A percentile compares a stretch with the other conserved stretches of the same genome.
Conservation (phyloP, 805 yeast species). For the Wickerhamomyces chaumierensis region DNA sequence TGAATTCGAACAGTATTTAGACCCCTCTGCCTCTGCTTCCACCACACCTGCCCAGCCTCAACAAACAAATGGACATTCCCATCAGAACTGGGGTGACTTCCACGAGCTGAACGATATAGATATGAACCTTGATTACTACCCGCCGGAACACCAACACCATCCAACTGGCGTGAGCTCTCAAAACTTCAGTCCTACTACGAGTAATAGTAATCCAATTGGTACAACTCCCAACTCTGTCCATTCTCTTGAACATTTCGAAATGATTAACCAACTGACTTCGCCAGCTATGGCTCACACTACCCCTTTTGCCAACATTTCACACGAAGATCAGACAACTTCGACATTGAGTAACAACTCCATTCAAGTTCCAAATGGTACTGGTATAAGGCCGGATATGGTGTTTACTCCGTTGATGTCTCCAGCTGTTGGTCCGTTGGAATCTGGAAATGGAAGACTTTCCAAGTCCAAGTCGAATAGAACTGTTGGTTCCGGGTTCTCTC, state of each 20-base stretch:
- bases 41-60: neutral
- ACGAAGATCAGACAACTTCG: conserved; percentile 1
- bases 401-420: conserved; percentile 76
- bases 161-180: neutral
- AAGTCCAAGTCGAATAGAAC: conserved; percentile 1
- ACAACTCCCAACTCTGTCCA: conserved; percentile 2
- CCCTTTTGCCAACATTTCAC: conserved; percentile 10
- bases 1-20: neutral
- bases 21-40: neutral
- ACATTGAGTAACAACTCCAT: conserved; percentile 4
- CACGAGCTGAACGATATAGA: neutral
- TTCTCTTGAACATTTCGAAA: too few species aligned
- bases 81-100: neutral
- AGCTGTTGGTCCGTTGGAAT: conserved; percentile 53
- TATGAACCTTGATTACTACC: neutral
- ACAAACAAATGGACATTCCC: neutral
- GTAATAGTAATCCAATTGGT: conserved; percentile 16
- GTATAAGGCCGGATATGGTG: conserved; percentile 43
- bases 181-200: conserved; percentile 5
- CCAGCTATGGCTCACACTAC: conserved; percentile 4
- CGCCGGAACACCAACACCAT: neutral
- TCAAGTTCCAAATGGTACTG: neutral
- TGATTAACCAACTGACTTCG: conserved; percentile 5
- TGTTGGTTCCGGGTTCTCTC: conserved; percentile 20
- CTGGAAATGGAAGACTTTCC: conserved; percentile 3